Evolutionary conservation across 2,329 filamentous ascomycete genomes (phyloP).

Genomic region (Talaromyces sp.): DNA sequence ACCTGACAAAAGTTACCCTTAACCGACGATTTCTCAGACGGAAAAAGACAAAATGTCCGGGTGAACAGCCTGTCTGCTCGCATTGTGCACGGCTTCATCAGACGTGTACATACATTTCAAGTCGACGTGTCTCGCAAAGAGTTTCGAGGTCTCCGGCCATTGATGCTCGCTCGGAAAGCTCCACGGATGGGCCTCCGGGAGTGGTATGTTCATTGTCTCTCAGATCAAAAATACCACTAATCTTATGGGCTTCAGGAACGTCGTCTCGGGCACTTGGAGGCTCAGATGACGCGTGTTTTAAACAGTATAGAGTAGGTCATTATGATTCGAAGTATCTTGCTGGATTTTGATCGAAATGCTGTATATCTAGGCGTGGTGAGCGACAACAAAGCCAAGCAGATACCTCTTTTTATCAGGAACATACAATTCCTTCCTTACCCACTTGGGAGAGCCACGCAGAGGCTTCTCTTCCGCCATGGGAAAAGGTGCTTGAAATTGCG

Average conservation of each 20-base stretch:
- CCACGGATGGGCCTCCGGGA: slow-evolving; percentile 5
- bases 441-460: not conserved
- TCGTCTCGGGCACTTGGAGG: slow-evolving; percentile 33
- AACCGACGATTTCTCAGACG: slow-evolving; percentile 31
- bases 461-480: slow-evolving; percentile 36
- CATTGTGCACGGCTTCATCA: slow-evolving; percentile 50
- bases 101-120: slow-evolving; percentile 43
- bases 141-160: slow-evolving; percentile 6
- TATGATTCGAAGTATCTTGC: not conserved
- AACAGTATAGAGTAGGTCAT: slow-evolving; percentile 35
- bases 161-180: slow-evolving; percentile 16
- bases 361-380: not conserved
- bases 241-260: slow-evolving; percentile 25
- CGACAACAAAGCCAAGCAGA: slow-evolving; percentile 1
- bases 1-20: too few relatives aligned
- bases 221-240: not conserved
- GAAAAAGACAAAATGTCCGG: slow-evolving; percentile 53
- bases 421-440: slow-evolving; percentile 16
- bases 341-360: not conserved
- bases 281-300: slow-evolving; percentile 35
- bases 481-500: slow-evolving; percentile 38
- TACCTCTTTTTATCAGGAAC: slow-evolving; percentile 7
- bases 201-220: not conserved
- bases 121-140: slow-evolving; percentile 16
- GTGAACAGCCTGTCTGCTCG: slow-evolving; percentile 50